phyloP scores from a whole-genome alignment of 169 alveolate genomes.

The Plasmodium malariae region DNA sequence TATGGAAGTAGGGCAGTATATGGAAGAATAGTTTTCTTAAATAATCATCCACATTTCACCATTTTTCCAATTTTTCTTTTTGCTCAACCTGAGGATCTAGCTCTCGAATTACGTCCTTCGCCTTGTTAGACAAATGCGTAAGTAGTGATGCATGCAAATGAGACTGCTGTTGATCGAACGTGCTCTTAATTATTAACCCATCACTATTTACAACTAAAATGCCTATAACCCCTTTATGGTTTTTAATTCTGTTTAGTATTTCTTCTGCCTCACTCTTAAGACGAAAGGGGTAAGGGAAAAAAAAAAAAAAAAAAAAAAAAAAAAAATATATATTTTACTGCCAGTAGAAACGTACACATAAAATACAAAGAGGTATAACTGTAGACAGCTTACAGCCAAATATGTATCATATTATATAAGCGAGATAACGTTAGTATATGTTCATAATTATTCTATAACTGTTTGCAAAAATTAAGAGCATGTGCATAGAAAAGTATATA shows the following conservation, averaged over 20 bases:
- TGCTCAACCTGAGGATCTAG: slow-evolving; percentile 83
- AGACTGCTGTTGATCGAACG: slow-evolving; percentile 83
- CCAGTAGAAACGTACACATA: too few species aligned
- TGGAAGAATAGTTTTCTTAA: too few species aligned
- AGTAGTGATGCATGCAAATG: slow-evolving; percentile 80
- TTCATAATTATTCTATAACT: too few species aligned
- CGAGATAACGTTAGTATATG: too few species aligned
- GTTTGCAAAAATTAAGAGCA: too few species aligned
- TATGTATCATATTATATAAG: too few species aligned
- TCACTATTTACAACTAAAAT: slow-evolving; percentile 91
- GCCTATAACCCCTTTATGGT: slow-evolving; percentile 96
- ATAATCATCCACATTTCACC: too few species aligned
- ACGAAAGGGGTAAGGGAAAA: background rate
- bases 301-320: background rate
- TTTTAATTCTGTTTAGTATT: slow-evolving; percentile 93
- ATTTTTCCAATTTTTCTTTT: background rate
- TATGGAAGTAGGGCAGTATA: too few species aligned
- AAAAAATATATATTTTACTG: background rate
- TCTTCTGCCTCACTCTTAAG: slow-evolving; percentile 92
- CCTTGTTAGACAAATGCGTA: slow-evolving; percentile 88
- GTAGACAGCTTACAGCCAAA: too few species aligned
- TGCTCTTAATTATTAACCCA: slow-evolving; percentile 91
- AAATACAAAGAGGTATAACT: too few species aligned
- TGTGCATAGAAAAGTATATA: too few species aligned
- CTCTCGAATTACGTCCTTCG: slow-evolving; percentile 90